Percentiles rank a stretch among this genome's conserved stretches.
Conservation (phyloP, 208 protist genomes). For the Acanthamoeba triangularis region DNA sequence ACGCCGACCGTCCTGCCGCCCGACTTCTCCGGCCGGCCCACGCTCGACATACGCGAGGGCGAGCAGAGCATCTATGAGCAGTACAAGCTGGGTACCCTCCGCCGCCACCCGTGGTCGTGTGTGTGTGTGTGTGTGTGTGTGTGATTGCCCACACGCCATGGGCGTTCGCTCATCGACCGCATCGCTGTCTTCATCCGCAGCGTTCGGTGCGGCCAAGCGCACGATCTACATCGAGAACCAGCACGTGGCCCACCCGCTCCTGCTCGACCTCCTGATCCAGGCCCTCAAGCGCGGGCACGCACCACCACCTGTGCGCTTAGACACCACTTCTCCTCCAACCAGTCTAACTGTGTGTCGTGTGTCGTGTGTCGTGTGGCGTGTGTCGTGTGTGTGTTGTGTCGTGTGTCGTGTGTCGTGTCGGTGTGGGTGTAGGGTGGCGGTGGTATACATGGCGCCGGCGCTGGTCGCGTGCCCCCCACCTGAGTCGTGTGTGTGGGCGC, state of each 20-base stretch:
- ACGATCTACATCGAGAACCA: constrained; percentile 41
- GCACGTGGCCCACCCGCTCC: constrained; percentile 18
- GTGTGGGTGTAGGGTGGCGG: background rate
- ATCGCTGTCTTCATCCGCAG: background rate
- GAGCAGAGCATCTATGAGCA: constrained; percentile 34
- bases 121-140: too few species aligned
- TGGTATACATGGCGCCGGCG: background rate
- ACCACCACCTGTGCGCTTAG: too few species aligned
- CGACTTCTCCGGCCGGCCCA: background rate
- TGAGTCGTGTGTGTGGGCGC: background rate
- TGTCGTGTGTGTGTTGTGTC: background rate
- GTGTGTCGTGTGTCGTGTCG: background rate
- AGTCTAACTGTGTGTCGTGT: background rate
- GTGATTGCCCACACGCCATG: too few species aligned
- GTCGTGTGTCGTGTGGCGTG: too few species aligned
- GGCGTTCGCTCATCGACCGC: too few species aligned
- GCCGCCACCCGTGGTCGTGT: too few species aligned
- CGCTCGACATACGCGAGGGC: background rate
- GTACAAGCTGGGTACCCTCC: background rate
- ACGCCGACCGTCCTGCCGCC: background rate
- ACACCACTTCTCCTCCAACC: background rate
- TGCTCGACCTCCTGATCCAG: background rate
- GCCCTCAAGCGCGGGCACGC: background rate
- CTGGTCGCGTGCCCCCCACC: background rate
- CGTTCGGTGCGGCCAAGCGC: background rate